phyloP scores from a whole-genome alignment of 768 basidiomycete species.

The Mycena albidolilacea region DNA sequence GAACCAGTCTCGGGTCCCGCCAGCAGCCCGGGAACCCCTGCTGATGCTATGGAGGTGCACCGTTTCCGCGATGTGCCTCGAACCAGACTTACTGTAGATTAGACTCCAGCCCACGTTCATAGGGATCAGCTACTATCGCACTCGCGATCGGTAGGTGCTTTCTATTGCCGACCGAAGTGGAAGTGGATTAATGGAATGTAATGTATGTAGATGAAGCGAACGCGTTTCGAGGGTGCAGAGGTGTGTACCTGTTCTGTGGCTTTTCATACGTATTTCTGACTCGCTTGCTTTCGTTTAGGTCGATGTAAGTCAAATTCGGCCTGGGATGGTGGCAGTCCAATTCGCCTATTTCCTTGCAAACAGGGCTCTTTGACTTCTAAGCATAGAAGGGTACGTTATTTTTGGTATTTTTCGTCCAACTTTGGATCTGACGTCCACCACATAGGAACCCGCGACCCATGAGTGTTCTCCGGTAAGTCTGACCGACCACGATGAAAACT shows the following conservation, averaged over 20 bases:
- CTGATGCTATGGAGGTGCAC: not conserved
- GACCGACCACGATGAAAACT: not conserved
- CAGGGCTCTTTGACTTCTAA: conserved; percentile 3
- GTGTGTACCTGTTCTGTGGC: not conserved
- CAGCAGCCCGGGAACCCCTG: not conserved
- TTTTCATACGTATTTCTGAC: not conserved
- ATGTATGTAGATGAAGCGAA: conserved; percentile 12
- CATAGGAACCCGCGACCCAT: conserved; percentile 30
- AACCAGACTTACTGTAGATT: not conserved
- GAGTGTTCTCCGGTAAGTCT: conserved; percentile 17
- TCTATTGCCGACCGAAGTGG: not conserved
- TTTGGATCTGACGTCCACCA: not conserved
- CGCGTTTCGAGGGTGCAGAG: conserved; percentile 11
- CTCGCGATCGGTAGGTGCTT: conserved; percentile 21
- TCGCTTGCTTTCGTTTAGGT: not conserved
- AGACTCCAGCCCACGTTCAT: conserved; percentile 10
- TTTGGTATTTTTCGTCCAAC: not conserved
- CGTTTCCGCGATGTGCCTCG: not conserved
- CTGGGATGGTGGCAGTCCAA: not conserved
- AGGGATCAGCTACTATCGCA: not conserved
- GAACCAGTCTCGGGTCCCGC: not conserved
- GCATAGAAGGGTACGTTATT: conserved; percentile 22
- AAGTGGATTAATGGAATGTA: not conserved
- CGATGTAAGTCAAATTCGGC: not conserved
- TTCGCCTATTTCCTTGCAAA: not conserved